phyloP scores from a whole-genome alignment of 305 asterid species.

The Fraxinus sp. region DNA sequence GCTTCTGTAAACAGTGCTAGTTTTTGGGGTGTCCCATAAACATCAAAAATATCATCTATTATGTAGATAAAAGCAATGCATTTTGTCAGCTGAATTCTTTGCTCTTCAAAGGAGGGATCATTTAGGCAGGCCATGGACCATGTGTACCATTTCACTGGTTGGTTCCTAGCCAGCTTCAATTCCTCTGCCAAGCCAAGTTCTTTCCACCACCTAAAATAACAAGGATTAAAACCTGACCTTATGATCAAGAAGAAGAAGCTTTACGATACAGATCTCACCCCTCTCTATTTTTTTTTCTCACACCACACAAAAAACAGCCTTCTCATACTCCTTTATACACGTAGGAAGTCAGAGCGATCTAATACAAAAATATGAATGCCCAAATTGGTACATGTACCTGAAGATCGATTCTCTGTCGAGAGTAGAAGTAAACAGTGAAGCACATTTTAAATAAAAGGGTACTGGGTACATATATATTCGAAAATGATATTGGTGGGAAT shows the following conservation, averaged over 20 bases:
- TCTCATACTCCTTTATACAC: not conserved
- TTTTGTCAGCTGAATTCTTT: conserved; percentile 33
- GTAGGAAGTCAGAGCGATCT: not conserved
- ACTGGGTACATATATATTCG: not conserved
- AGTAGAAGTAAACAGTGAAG: not conserved
- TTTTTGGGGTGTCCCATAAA: conserved; percentile 36
- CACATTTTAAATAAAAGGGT: not conserved
- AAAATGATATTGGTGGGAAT: not conserved
- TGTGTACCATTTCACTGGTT: conserved; percentile 44
- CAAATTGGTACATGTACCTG: not conserved
- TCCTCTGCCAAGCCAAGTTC: conserved; percentile 25
- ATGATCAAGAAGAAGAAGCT: not conserved
- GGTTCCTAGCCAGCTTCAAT: conserved; percentile 33
- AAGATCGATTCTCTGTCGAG: not conserved
- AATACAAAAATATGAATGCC: not conserved
- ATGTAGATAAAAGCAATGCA: conserved; percentile 38
- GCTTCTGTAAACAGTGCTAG: conserved; percentile 34
- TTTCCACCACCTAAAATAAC: conserved; percentile 38
- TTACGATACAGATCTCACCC: not conserved
- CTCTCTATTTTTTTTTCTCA: not conserved
- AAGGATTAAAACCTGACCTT: not conserved
- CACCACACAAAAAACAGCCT: not conserved
- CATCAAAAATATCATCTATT: conserved; percentile 44
- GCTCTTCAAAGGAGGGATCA: conserved; percentile 23
- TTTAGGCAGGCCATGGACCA: conserved; percentile 37